phyloP scores from a whole-genome alignment of 2,329 filamentous ascomycete genomes.

The Nannizziopsis arthrosporioides region DNA sequence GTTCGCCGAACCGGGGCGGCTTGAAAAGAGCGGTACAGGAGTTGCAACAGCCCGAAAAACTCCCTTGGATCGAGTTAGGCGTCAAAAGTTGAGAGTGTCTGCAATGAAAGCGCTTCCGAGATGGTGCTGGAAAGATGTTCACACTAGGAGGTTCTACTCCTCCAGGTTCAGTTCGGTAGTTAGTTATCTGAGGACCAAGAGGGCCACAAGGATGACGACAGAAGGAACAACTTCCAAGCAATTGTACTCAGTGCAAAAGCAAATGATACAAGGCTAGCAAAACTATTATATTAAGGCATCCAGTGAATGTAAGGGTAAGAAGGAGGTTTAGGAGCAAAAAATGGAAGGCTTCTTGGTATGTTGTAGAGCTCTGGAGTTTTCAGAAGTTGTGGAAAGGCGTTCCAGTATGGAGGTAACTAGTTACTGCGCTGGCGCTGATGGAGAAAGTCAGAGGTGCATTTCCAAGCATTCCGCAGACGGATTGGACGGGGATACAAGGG shows the following conservation, averaged over 20 bases:
- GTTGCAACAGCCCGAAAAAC: neutral
- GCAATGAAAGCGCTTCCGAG: neutral
- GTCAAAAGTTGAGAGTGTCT: too few species aligned
- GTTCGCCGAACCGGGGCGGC: neutral
- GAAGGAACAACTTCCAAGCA: neutral
- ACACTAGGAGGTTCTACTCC: neutral
- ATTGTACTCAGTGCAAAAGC: neutral
- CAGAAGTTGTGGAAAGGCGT: neutral
- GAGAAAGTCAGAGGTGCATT: conserved; percentile 1
- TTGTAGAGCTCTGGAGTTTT: conserved; percentile 1
- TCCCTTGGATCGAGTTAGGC: too few species aligned
- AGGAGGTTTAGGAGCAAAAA: neutral
- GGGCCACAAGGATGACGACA: conserved; percentile 4
- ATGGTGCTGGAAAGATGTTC: neutral
- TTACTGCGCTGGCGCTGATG: conserved; percentile 7
- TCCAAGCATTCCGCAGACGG: neutral
- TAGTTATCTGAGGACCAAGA: neutral
- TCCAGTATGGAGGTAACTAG: neutral
- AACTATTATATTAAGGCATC: neutral
- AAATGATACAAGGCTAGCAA: neutral
- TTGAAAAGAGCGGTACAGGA: neutral
- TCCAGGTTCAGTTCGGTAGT: neutral
- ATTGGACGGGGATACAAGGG: too few species aligned
- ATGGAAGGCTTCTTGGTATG: neutral
- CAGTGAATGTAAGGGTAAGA: neutral